A percentile compares a stretch with the other conserved stretches of the same genome.
phyloP scores from a whole-genome alignment of 768 basidiomycete species.

The Leucosporidium scottii region DNA sequence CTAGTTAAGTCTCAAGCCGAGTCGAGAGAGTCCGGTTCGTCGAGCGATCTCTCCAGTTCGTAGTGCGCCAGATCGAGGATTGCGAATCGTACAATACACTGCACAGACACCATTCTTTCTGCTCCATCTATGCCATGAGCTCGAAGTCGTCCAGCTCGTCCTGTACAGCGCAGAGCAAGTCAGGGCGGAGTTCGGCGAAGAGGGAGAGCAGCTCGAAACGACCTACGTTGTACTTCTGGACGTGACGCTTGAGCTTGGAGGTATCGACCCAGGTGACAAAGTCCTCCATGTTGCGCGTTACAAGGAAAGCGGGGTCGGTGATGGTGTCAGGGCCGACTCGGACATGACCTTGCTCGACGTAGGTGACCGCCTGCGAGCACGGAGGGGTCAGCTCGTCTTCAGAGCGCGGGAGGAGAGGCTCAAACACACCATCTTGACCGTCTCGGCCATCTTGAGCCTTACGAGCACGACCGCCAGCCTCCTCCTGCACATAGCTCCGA shows the following conservation, averaged over 20 bases:
- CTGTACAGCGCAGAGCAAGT: slow-evolving; percentile 4
- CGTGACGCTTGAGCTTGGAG: slow-evolving; percentile 88
- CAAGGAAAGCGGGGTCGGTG: slow-evolving; percentile 91
- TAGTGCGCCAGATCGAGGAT: not conserved
- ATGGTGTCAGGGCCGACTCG: slow-evolving; percentile 93
- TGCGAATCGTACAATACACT: not conserved
- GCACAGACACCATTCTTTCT: not conserved
- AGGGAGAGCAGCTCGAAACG: slow-evolving; percentile 43
- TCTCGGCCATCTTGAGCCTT: slow-evolving; percentile 88
- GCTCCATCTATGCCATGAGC: slow-evolving; percentile 41
- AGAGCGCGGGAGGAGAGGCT: not conserved
- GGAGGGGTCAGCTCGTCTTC: slow-evolving; percentile 4
- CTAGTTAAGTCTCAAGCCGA: no score
- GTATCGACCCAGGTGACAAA: slow-evolving; percentile 99
- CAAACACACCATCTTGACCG: slow-evolving; percentile 75
- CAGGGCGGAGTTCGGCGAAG: not conserved
- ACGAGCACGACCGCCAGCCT: slow-evolving; percentile 79
- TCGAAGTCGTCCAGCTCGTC: slow-evolving; percentile 88
- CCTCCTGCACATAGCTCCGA: slow-evolving; percentile 85
- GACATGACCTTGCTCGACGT: slow-evolving; percentile 97
- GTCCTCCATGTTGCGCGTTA: slow-evolving; percentile 96
- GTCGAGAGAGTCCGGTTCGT: no score
- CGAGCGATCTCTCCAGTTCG: no score
- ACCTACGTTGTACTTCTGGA: slow-evolving; percentile 96
- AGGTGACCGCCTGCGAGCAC: slow-evolving; percentile 73